Evolutionary conservation across 2,329 filamentous ascomycete species (phyloP).

Genomic region (Scedosporium boydii): DNA sequence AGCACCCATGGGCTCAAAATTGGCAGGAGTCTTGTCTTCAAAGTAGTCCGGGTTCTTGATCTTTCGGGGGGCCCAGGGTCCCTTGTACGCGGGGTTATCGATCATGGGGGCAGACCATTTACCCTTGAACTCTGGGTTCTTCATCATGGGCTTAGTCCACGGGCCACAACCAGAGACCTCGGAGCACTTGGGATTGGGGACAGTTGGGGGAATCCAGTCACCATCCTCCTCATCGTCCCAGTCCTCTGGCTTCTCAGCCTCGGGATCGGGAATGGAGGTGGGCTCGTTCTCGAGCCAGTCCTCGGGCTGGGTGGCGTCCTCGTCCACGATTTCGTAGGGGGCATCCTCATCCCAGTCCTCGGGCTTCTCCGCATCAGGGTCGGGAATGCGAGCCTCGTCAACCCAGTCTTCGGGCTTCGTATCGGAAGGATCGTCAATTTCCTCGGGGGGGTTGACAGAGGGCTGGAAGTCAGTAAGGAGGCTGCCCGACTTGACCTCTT

Average conservation of each 20-base stretch:
- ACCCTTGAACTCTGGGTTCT: constrained; percentile 97
- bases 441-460: constrained; percentile 84
- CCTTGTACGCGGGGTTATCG: constrained; percentile 98
- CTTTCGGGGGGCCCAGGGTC: constrained; percentile 86
- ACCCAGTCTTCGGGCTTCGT: constrained; percentile 94
- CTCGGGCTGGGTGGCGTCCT: constrained; percentile 81
- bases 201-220: constrained; percentile 84
- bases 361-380: constrained; percentile 90
- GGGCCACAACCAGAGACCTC: constrained; percentile 89
- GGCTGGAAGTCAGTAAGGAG: constrained; percentile 91
- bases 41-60: constrained; percentile 94
- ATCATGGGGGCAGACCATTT: constrained; percentile 91
- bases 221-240: constrained; percentile 99
- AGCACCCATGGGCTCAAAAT: constrained; percentile 97
- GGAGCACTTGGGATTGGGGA: constrained; percentile 92
- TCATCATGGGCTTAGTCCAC: constrained; percentile 85
- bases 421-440: constrained; percentile 93
- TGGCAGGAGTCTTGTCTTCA: constrained; percentile 92
- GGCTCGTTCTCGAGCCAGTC: constrained; percentile 95
- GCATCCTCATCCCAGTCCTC: constrained; percentile 99
- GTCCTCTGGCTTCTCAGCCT: constrained; percentile 95
- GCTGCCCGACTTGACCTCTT: constrained; percentile 77
- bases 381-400: constrained; percentile 81
- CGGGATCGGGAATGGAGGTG: constrained; percentile 74
- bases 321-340: constrained; percentile 90